Conservation (phyloP, 1,284 basidiomycete species). For the Phenoliferia sp. region DNA sequence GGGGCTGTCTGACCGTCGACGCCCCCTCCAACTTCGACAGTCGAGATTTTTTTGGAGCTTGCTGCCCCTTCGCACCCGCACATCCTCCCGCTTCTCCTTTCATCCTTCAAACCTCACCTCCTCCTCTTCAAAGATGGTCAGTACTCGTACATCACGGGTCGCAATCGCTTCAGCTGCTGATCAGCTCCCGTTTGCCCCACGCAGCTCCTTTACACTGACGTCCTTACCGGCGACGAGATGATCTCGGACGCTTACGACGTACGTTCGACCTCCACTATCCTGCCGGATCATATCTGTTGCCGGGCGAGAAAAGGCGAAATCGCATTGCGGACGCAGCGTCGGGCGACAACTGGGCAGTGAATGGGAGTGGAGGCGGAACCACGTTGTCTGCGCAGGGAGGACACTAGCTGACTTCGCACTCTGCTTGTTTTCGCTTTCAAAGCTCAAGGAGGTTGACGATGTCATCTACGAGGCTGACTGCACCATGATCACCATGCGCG, state of each 20-base stretch:
- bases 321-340: too few relatives aligned
- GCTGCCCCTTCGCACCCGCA: too few relatives aligned
- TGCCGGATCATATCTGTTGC: background rate
- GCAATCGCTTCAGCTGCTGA: background rate
- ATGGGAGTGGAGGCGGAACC: background rate
- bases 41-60: too few relatives aligned
- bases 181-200: background rate
- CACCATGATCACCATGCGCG: constrained; percentile 65
- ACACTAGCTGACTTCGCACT: background rate
- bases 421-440: background rate
- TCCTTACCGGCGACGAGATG: constrained; percentile 81
- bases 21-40: too few relatives aligned
- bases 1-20: too few relatives aligned
- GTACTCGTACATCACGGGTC: background rate
- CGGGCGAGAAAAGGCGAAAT: background rate
- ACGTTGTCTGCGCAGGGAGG: background rate
- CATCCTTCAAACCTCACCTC: background rate
- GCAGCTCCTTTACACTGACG: constrained; percentile 66
- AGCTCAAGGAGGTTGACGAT: constrained; percentile 66
- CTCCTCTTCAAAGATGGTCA: background rate
- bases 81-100: too few relatives aligned
- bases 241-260: constrained; percentile 87
- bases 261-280: constrained; percentile 43
- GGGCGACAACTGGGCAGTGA: background rate
- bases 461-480: constrained; percentile 91